These are phyloP conservation scores for Rhododendron williamsianum DNA, from an alignment of 148 eudicot species.

Conservation along the genomic window DNA sequence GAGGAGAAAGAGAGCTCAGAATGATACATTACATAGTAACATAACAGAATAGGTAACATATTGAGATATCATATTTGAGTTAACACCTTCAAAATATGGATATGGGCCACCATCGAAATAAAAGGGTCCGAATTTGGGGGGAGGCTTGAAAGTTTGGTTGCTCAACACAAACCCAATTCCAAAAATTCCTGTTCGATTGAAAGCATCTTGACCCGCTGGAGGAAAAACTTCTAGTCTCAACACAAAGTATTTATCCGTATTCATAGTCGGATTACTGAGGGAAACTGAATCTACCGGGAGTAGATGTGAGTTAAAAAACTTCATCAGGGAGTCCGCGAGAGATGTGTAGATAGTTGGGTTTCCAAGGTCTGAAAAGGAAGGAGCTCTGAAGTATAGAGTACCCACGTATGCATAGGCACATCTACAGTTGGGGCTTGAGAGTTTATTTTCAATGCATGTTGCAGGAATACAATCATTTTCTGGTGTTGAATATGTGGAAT, in stretches of 20 bases:
- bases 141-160: constrained; percentile 68
- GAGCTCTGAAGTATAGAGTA: background rate
- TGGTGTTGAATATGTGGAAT: background rate
- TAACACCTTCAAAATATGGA: constrained; percentile 34
- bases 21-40: background rate
- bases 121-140: constrained; percentile 55
- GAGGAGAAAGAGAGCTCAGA: background rate
- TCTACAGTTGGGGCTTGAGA: background rate
- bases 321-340: background rate
- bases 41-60: constrained; percentile 3
- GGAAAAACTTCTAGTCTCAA: background rate
- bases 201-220: background rate
- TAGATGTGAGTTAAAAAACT: background rate
- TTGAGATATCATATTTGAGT: background rate
- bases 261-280: background rate
- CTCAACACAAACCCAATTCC: constrained; percentile 49
- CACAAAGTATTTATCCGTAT: background rate
- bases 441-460: background rate
- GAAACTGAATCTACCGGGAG: background rate
- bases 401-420: background rate
- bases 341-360: background rate
- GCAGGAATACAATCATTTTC: background rate
- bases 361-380: background rate
- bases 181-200: constrained; percentile 2
- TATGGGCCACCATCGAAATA: constrained; percentile 40